Evolutionary conservation across 495 filamentous ascomycete genomes (phyloP), one percentile per base, ranked within the genome.

Genomic region (Xylaria palmicola): DNA sequence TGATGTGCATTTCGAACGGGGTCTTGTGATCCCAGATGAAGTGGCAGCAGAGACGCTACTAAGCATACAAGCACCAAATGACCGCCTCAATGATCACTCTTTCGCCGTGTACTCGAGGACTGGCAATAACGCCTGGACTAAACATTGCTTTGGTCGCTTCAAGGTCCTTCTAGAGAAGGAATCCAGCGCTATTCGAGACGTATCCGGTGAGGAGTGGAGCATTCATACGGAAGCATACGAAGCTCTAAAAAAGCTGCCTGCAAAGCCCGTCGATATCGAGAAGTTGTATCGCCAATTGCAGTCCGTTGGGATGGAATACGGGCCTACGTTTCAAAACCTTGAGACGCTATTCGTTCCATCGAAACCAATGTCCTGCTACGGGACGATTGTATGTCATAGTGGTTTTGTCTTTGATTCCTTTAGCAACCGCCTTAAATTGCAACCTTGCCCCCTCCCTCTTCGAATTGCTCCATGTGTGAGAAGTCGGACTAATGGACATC

Each of bases 261-360:
- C 55, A 36, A 63, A 9, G 58, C 60, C 27, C 15, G n/a, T 53
- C 1, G 40, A 68, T 4, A 47, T 58, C 22, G 64, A 70, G 10
- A 57, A 70, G 40, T 52, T 75, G 22, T 75, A 75, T 29, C 63
- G 67, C 39, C 40, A 54, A 3, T 59, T 71, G 1, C 76, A 81
- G 29, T 52, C 60, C 22, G 56, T 73, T 17, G 72, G 72, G 1
- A 66, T 85, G 37, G 65, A 75, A 9, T 85, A 83, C 59, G 83
- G 83, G 0, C 73, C 75, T 0, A 47, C 73, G 1, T 86, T 86
- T 65, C 74, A 68, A 22, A 73, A 73, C 49, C 62, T 73, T 10
- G 20, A 20, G 1, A 62, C 60, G 15, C 56, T 68, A 40, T 32
- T 37, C 24, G 19, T 47, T 6, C n/a, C 44, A 27, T 66, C 19